These are phyloP conservation scores for Leptosphaerulina australis DNA, from an alignment of 2,329 filamentous ascomycete genomes.

Conservation along the genomic window DNA sequence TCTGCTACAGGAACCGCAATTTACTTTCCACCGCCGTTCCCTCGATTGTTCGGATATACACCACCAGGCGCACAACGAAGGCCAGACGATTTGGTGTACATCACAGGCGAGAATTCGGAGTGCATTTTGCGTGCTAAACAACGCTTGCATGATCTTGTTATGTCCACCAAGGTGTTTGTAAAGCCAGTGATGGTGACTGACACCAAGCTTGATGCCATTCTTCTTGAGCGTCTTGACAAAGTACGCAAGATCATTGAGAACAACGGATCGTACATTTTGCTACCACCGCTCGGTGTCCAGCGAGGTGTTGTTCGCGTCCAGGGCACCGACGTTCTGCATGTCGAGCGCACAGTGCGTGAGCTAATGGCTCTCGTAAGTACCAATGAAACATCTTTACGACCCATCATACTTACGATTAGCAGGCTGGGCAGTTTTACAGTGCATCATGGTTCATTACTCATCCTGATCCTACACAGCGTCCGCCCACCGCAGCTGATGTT, in stretches of 20 bases:
- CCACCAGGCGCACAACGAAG: conserved; percentile 80
- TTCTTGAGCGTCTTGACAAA: conserved; percentile 90
- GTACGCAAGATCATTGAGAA: conserved; percentile 97
- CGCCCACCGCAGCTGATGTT: conserved; percentile 71
- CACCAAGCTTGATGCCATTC: conserved; percentile 92
- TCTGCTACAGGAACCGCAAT: conserved; percentile 95
- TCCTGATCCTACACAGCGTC: conserved; percentile 68
- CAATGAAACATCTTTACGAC: too few species aligned
- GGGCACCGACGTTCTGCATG: conserved; percentile 88
- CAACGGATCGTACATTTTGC: conserved; percentile 93
- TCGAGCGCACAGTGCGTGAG: conserved; percentile 92
- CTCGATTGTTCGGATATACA: conserved; percentile 86
- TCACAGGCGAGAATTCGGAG: conserved; percentile 86
- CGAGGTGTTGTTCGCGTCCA: conserved; percentile 87
- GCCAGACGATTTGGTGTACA: conserved; percentile 89
- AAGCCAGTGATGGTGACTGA: conserved; percentile 91
- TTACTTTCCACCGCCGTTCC: conserved; percentile 95
- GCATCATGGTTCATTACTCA: conserved; percentile 94
- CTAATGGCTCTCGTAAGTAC: conserved; percentile 85
- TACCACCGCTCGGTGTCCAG: conserved; percentile 85
- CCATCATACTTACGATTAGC: conserved; percentile 26
- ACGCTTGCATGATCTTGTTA: conserved; percentile 84
- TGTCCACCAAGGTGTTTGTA: conserved; percentile 74
- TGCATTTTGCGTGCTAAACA: conserved; percentile 88
- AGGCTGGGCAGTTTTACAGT: conserved; percentile 97